phyloP scores from a whole-genome alignment of 768 basidiomycete species.

The Mycena rebaudengoi region DNA sequence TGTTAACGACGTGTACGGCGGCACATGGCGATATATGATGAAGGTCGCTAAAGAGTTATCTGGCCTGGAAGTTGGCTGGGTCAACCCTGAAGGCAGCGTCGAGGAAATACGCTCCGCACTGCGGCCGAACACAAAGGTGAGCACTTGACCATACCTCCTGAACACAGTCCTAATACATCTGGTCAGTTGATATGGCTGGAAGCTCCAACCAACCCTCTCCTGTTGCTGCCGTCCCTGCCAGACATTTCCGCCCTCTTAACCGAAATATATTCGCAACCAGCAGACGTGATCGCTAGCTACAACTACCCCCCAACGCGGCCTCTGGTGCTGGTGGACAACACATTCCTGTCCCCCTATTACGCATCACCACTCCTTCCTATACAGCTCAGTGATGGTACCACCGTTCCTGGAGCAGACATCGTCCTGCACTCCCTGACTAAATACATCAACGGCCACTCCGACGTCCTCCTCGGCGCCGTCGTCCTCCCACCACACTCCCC shows the following conservation, averaged over 20 bases:
- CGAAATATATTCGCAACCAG: conserved; percentile 26
- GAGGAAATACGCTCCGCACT: conserved; percentile 76
- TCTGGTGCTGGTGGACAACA: conserved; percentile 91
- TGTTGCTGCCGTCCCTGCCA: conserved; percentile 84
- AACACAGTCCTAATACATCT: neutral
- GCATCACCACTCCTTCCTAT: conserved; percentile 76
- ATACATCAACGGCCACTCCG: conserved; percentile 94
- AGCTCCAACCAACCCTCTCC: conserved; percentile 93
- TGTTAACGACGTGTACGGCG: conserved; percentile 95
- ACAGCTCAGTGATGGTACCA: conserved; percentile 17
- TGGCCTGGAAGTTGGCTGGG: conserved; percentile 75
- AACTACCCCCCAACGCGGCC: conserved; percentile 70
- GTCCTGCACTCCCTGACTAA: conserved; percentile 88
- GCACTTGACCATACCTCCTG: conserved; percentile 22
- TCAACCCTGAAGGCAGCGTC: conserved; percentile 78
- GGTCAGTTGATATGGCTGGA: conserved; percentile 92
- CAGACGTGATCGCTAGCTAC: conserved; percentile 41
- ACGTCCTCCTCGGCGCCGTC: conserved; percentile 89
- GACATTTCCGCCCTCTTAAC: conserved; percentile 65
- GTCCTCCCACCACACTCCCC: conserved; percentile 69
- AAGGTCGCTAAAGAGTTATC: conserved; percentile 70
- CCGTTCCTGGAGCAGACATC: conserved; percentile 76
- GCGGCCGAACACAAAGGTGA: conserved; percentile 81
- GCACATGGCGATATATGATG: conserved; percentile 86
- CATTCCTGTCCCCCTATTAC: conserved; percentile 94